Base-by-base conservation (phyloP, 768 basidiomycete genomes). In the Sporobolomyces pararoseus region DNA sequence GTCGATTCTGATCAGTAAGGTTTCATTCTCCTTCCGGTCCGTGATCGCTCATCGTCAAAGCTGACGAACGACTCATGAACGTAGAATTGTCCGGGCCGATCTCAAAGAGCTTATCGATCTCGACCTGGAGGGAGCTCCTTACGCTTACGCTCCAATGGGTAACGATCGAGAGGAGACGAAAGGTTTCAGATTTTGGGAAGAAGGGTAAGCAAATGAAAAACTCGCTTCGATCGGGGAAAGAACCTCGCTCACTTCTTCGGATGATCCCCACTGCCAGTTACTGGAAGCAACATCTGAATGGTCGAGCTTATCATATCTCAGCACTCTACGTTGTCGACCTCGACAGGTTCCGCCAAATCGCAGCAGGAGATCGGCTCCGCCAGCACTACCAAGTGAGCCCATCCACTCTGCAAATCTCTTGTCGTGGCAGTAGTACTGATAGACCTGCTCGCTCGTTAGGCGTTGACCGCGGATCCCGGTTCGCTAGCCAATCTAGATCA, bases 161-260 rank as follows among this genome's bases (percentile, higher is more conserved):
- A 87, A 95, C 75, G 91, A 95, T 75, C 90, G 95, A 72, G 80
- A 81, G 29, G 96, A 94, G 37, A 96, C 97, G 88, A 96, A 98
- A 78, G 93, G 94, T 0, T 99, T 93, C 82, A 83, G 96, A 34
- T 99, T 99, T 82, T 99, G 96, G 96, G 97, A 98, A 81, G 89
- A 87, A 0, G 96, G 93, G 0, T 94, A 93, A 76, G 39, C 17
- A 42, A n/a, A n/a, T n/a, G n/a, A n/a, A n/a, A n/a, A n/a, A n/a
- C n/a, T n/a, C n/a, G n/a, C n/a, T n/a, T n/a, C n/a, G n/a, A n/a
- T n/a, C n/a, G n/a, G n/a, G n/a, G 37, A 13, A 31, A 61, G 62
- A 51, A 14, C 21, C n/a, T n/a, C n/a, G n/a, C n/a, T n/a, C n/a
- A n/a, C n/a, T n/a, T n/a, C 39, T 42, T 42, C 17, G 17, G 17